A percentile compares a stretch with the other conserved stretches of the same genome.
Evolutionary conservation across 1,139 yeast species (phyloP).

Genomic region (Hansenula lynferdii): DNA sequence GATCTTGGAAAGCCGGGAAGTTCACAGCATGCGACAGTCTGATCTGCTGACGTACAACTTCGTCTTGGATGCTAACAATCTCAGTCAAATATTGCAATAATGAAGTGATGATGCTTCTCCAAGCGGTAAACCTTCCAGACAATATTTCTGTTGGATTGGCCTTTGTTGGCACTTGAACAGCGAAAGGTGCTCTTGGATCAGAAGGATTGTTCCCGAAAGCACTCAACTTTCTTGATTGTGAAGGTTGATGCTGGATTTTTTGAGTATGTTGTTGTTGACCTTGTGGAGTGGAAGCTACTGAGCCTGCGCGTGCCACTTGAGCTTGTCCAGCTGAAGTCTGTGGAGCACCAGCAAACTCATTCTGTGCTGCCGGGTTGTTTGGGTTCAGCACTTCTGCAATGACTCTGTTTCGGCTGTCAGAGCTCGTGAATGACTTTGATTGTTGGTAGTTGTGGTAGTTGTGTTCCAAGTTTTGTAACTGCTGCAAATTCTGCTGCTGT

Average conservation of each 20-base stretch:
- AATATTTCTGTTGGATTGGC: constrained; percentile 83
- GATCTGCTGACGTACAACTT: constrained; percentile 75
- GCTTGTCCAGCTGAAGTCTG: background rate
- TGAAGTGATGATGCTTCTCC: constrained; percentile 78
- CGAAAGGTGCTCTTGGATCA: constrained; percentile 38
- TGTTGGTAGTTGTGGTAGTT: constrained; percentile 27
- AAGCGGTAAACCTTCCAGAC: constrained; percentile 78
- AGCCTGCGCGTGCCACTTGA: background rate
- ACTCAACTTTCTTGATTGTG: constrained; percentile 1
- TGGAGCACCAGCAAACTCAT: too few species aligned
- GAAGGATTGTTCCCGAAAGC: too few species aligned
- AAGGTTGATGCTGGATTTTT: constrained; percentile 10
- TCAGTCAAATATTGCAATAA: constrained; percentile 72
- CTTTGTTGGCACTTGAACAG: constrained; percentile 42
- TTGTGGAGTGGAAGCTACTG: constrained; percentile 3
- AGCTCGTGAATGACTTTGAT: constrained; percentile 28
- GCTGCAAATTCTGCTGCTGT: constrained; percentile 31
- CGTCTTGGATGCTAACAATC: constrained; percentile 82
- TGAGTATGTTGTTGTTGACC: background rate
- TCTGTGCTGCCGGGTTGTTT: too few species aligned
- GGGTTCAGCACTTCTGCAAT: constrained; percentile 10
- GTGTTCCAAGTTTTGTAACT: constrained; percentile 28
- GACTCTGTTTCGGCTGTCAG: constrained; percentile 14
- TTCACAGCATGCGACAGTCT: constrained; percentile 77
- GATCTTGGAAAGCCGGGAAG: constrained; percentile 40